Percentiles rank a stretch among this genome's conserved stretches.
phyloP scores from a whole-genome alignment of 1,284 basidiomycete species.

The Abortiporus biennis region DNA sequence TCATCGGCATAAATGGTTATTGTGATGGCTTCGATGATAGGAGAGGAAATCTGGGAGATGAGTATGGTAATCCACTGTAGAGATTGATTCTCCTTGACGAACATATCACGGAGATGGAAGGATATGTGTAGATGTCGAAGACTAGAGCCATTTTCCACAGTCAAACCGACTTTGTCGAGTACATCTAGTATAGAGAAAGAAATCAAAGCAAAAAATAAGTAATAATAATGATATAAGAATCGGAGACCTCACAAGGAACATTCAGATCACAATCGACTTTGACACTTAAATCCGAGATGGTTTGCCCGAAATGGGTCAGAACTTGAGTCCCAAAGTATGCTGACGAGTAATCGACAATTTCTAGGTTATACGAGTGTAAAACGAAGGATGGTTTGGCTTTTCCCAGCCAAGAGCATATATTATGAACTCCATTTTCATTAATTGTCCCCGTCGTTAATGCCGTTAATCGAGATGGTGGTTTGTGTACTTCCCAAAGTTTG shows the following conservation, averaged over 20 bases:
- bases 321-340: no score
- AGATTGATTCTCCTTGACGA: slow-evolving; percentile 16
- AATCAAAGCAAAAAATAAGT: background rate
- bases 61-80: slow-evolving; percentile 23
- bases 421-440: no score
- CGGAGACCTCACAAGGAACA: background rate
- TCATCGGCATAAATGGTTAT: slow-evolving; percentile 18
- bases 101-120: slow-evolving; percentile 21
- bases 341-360: no score
- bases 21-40: slow-evolving; percentile 16
- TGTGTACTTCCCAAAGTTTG: no score
- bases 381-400: no score
- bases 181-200: slow-evolving; percentile 8
- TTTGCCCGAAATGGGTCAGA: no score
- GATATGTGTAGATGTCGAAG: slow-evolving; percentile 15
- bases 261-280: background rate
- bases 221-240: background rate
- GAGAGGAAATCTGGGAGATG: slow-evolving; percentile 19
- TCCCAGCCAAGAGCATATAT: no score
- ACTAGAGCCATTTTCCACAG: slow-evolving; percentile 8
- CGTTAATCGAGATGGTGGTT: no score
- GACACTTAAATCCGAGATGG: background rate
- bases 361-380: no score
- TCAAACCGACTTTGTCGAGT: slow-evolving; percentile 11
- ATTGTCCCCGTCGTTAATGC: no score